phyloP scores from a whole-genome alignment of 1,284 basidiomycete species.

The Gastroboletus turbinatus region DNA sequence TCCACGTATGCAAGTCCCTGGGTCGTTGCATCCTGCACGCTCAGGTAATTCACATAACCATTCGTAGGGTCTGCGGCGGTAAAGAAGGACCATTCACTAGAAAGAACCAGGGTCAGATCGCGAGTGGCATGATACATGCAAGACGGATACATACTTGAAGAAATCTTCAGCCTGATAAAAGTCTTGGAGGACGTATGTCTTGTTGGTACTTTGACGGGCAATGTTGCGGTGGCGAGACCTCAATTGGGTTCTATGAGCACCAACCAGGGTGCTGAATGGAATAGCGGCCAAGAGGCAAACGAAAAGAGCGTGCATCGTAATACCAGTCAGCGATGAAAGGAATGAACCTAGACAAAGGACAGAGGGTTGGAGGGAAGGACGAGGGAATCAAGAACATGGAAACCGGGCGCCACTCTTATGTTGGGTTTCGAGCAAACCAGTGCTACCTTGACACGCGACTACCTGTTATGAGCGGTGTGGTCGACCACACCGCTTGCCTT shows the following conservation, averaged over 20 bases:
- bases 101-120: neutral
- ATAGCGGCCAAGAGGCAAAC: slow-evolving; percentile 19
- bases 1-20: slow-evolving; percentile 61
- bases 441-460: slow-evolving; percentile 5
- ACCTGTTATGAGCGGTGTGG: neutral
- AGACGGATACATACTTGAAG: slow-evolving; percentile 23
- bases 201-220: slow-evolving; percentile 19
- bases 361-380: neutral
- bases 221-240: slow-evolving; percentile 29
- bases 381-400: neutral
- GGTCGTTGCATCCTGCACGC: slow-evolving; percentile 43
- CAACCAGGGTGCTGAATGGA: slow-evolving; percentile 32
- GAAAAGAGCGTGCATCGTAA: slow-evolving; percentile 31
- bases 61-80: slow-evolving; percentile 62
- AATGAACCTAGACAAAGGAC: slow-evolving; percentile 3
- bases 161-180: slow-evolving; percentile 34
- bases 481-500: slow-evolving; percentile 6
- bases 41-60: slow-evolving; percentile 60
- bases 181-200: slow-evolving; percentile 24
- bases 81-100: slow-evolving; percentile 65
- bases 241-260: slow-evolving; percentile 23
- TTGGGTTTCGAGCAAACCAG: neutral
- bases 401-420: slow-evolving; percentile 2
- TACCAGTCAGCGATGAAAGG: slow-evolving; percentile 12
- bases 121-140: neutral